These are phyloP conservation scores for Microcera coccophila DNA, from an alignment of 2,329 filamentous ascomycete genomes.

Conservation along the genomic window DNA sequence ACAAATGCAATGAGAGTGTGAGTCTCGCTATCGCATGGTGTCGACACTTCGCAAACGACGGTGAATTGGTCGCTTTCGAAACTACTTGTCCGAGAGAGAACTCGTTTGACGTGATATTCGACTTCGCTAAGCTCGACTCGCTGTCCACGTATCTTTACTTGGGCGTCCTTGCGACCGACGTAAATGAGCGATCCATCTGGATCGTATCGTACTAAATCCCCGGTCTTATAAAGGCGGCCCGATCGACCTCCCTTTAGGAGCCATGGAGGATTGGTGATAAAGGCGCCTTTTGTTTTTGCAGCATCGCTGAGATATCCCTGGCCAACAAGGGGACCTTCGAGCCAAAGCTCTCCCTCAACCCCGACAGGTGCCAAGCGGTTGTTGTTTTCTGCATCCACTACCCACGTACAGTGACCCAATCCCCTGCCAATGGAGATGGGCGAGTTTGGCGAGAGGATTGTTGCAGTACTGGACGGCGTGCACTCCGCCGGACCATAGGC, in stretches of 20 bases:
- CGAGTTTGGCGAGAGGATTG: too few species aligned
- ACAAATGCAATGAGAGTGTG: not conserved
- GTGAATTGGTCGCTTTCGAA: not conserved
- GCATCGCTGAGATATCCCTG: conserved; percentile 47
- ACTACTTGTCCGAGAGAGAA: not conserved
- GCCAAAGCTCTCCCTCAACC: conserved; percentile 33
- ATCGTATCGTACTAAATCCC: conserved; percentile 44
- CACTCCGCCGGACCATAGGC: conserved; percentile 19
- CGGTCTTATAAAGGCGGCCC: conserved; percentile 42
- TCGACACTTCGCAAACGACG: not conserved
- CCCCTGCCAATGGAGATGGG: not conserved
- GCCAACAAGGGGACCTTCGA: conserved; percentile 44
- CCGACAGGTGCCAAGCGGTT: conserved; percentile 29
- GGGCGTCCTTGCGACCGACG: conserved; percentile 35
- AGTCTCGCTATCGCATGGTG: not conserved
- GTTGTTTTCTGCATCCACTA: conserved; percentile 30
- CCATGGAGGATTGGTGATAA: conserved; percentile 38
- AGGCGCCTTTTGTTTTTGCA: conserved; percentile 43
- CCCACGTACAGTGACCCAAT: conserved; percentile 18
- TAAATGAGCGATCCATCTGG: conserved; percentile 40
- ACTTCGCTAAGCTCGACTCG: conserved; percentile 27
- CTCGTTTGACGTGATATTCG: too few species aligned
- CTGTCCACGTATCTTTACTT: conserved; percentile 30
- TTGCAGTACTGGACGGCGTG: not conserved
- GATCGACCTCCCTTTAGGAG: conserved; percentile 1